Evolutionary conservation across 371 early-diverging fungal genomes (phyloP), one percentile per base, ranked within the genome.

Genomic region (Mucor piriformis): DNA sequence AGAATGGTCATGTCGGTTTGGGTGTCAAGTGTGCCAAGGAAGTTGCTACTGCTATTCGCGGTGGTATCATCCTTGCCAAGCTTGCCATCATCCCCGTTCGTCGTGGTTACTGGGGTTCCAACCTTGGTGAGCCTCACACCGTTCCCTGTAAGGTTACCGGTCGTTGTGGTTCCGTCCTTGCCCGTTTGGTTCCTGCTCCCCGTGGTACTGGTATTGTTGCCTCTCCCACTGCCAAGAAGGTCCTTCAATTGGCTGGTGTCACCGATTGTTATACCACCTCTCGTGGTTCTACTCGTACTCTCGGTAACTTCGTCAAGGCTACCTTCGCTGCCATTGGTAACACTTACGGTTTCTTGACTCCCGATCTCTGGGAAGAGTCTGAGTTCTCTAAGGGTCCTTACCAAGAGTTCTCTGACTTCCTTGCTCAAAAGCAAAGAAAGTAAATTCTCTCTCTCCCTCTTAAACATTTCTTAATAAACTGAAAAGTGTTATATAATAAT

Each of bases 11-110:
- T 87, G 95, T 99, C 72, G 99, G 99, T 83, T 88, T 99, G 63
- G 99, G 99, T 81, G 96, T 97, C 79, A 99, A 98, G 90, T 96
- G 98, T 88, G 92, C 98, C 78, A 98, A 98, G 93, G 99, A 99
- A 85, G 96, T 97, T 44, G 97, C 97, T 75, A 92, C 95, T 62
- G 97, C 99, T 62, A 99, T 99, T 74, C 95, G 96, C 76, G 98
- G 98, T 76, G 99, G 98, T 76, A 95, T 98, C 78, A 93, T 95
- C 83, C 90, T 95, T 64, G 99, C 99, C 84, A 99, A 99, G 92
- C 92, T 98, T 69, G 89, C 93, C 66, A 89, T 98, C 70, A 91
- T 97, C 82, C 99, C 99, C 63, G 97, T 99, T 61, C 95, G 98
- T 79, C 93, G 97, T 81, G 99, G 99, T 73, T 97, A 95, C 87